A percentile compares a stretch with the other conserved stretches of the same genome.
Evolutionary conservation across 805 yeast genomes (phyloP).

Genomic region (Scheffersomyces ergatensis): DNA sequence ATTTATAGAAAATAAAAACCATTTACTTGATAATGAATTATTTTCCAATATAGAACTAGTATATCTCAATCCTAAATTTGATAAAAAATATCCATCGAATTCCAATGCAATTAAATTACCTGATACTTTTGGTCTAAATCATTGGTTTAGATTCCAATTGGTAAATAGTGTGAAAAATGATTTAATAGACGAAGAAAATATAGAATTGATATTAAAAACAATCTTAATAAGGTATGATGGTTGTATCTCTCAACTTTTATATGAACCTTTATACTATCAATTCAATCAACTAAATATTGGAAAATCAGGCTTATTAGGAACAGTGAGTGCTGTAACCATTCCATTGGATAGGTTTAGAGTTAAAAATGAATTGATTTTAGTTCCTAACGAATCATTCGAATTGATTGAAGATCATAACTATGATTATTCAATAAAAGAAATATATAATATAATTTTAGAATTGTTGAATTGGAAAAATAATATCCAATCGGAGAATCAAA

Average conservation of each 20-base stretch:
- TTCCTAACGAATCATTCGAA: background rate
- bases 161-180: background rate
- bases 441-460: conserved; percentile 3
- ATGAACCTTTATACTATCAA: conserved; percentile 2
- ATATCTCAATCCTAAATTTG: conserved; percentile 4
- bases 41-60: conserved; percentile 7
- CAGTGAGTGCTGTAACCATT: background rate
- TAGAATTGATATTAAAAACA: background rate
- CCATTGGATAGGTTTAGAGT: background rate
- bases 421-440: conserved; percentile 5
- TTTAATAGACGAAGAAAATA: background rate
- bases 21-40: background rate
- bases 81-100: background rate
- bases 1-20: conserved; percentile 5
- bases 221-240: background rate
- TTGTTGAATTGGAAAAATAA: background rate
- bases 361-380: background rate
- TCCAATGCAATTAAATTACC: conserved; percentile 2
- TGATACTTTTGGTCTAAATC: conserved; percentile 6
- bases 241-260: conserved; percentile 1
- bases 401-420: conserved; percentile 1
- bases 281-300: conserved; percentile 5
- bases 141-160: conserved; percentile 3
- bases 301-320: background rate
- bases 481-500: background rate